Percentiles rank a stretch among this genome's conserved stretches.
Evolutionary conservation across 179 eudicot species (phyloP).

Genomic region (Silene vulgaris): DNA sequence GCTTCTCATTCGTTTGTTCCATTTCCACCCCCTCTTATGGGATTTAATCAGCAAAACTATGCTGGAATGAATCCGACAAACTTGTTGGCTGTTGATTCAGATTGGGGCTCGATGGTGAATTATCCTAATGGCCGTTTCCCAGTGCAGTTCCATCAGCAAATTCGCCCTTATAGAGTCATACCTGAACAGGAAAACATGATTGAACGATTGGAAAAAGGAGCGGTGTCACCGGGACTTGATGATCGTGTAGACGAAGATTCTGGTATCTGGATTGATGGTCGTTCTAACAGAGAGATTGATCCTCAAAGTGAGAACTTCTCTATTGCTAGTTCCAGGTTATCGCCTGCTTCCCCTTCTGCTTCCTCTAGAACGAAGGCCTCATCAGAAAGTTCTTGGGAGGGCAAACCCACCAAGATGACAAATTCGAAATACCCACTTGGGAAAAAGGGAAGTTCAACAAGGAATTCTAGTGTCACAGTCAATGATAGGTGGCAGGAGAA

Average conservation of each 20-base stretch:
- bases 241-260: conserved; percentile 32
- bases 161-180: conserved; percentile 19
- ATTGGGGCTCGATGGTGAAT: conserved; percentile 27
- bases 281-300: conserved; percentile 29
- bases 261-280: conserved; percentile 38
- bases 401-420: conserved; percentile 31
- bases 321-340: conserved; percentile 29
- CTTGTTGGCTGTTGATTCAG: conserved; percentile 26
- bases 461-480: conserved; percentile 14
- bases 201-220: conserved; percentile 22
- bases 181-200: conserved; percentile 26
- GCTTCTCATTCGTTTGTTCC: conserved; percentile 36
- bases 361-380: conserved; percentile 33
- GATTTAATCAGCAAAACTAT: conserved; percentile 31
- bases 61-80: conserved; percentile 29
- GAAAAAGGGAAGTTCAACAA: conserved; percentile 23
- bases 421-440: conserved; percentile 23
- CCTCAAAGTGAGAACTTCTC: conserved; percentile 28
- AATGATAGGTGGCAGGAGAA: conserved; percentile 25
- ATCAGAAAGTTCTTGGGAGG: conserved; percentile 46
- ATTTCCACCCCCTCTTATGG: conserved; percentile 32
- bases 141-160: conserved; percentile 29
- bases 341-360: conserved; percentile 29
- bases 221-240: conserved; percentile 18
- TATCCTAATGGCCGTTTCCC: conserved; percentile 29